These are phyloP conservation scores for Microdochium trichocladiopsis DNA, from an alignment of 2,329 filamentous ascomycete species.

Conservation along the genomic window DNA sequence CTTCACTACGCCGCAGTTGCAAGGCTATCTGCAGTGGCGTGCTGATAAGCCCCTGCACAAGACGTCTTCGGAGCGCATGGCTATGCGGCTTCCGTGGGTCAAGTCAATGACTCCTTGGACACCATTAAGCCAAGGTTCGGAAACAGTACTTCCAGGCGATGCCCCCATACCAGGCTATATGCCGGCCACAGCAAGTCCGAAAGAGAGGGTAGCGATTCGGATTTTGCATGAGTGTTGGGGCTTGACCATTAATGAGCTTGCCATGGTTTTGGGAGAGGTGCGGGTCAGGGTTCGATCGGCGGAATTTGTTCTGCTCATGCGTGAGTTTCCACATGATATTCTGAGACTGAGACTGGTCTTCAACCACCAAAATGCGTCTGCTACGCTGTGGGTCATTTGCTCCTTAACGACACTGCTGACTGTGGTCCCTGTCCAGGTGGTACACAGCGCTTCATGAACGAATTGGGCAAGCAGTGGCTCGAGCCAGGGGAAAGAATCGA, in stretches of 20 bases:
- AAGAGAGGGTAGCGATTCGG: slow-evolving; percentile 30
- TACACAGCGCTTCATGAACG: slow-evolving; percentile 23
- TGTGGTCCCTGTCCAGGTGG: slow-evolving; percentile 18
- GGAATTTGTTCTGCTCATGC: slow-evolving; percentile 36
- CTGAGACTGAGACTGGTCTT: too few relatives aligned
- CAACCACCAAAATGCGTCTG: too few relatives aligned
- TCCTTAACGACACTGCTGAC: slow-evolving; percentile 3
- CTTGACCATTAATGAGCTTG: slow-evolving; percentile 37
- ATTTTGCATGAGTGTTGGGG: slow-evolving; percentile 44
- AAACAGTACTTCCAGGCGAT: neutral
- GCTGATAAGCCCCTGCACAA: neutral
- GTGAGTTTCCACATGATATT: too few relatives aligned
- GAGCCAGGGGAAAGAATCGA: slow-evolving; percentile 29
- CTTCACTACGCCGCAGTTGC: slow-evolving; percentile 40
- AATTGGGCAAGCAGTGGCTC: slow-evolving; percentile 19
- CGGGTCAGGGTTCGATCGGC: slow-evolving; percentile 28
- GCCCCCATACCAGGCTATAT: slow-evolving; percentile 19
- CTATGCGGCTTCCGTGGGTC: slow-evolving; percentile 30
- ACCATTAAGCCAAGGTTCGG: slow-evolving; percentile 16
- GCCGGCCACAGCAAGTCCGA: slow-evolving; percentile 19
- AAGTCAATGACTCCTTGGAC: slow-evolving; percentile 31
- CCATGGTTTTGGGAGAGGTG: slow-evolving; percentile 32
- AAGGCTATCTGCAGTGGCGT: slow-evolving; percentile 27
- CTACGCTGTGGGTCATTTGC: slow-evolving; percentile 9
- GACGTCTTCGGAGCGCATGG: neutral